Evolutionary conservation across 768 basidiomycete species (phyloP).

Genomic region (Termitomyces sp.): DNA sequence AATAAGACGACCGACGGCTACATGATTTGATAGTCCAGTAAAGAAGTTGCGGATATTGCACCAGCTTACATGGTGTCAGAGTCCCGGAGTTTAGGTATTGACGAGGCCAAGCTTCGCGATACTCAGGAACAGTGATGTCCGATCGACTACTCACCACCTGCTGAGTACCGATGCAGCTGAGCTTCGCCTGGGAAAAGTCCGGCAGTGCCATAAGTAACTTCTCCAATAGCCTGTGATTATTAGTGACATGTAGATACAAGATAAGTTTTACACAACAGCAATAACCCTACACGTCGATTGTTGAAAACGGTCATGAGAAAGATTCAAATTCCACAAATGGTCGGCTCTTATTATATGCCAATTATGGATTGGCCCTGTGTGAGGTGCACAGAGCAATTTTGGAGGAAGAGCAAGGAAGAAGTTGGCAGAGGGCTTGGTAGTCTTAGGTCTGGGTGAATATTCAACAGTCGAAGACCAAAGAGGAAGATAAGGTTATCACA

Average conservation of each 20-base stretch:
- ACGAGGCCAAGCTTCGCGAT: background rate
- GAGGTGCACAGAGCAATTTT: background rate
- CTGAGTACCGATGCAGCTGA: background rate
- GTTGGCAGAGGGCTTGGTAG: background rate
- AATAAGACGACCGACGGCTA: background rate
- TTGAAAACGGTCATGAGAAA: background rate
- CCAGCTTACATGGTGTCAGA: background rate
- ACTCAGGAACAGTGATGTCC: background rate
- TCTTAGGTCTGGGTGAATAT: background rate
- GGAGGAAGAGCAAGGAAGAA: background rate
- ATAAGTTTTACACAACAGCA: background rate
- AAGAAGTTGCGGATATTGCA: background rate
- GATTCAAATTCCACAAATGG: background rate
- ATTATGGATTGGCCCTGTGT: background rate
- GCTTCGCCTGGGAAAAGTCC: background rate
- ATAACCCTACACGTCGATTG: background rate
- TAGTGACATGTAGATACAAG: background rate
- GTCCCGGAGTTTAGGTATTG: background rate
- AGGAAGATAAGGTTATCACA: background rate
- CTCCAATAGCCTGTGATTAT: background rate
- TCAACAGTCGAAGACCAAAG: background rate
- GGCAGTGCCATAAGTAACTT: background rate
- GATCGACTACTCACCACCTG: background rate
- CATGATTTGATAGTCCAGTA: background rate
- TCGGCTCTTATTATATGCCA: background rate